Percentiles rank a stretch among this genome's conserved stretches.
These are phyloP conservation scores for Podochytrium sp. DNA, from an alignment of 192 early-diverging fungal species.

Conservation along the genomic window DNA sequence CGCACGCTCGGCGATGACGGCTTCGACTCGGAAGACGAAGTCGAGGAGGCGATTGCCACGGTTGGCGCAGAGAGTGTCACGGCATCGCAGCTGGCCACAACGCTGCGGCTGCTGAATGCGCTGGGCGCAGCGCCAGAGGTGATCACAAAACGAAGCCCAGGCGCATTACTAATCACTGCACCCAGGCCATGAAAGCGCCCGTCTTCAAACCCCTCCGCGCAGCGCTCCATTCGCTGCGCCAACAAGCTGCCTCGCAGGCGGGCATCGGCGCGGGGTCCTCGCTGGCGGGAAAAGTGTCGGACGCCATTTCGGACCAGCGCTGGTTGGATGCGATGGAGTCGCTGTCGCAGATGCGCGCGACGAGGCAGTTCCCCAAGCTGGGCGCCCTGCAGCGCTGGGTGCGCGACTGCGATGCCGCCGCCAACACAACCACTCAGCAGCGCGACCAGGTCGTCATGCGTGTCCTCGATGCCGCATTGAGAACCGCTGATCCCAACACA, in stretches of 20 bases:
- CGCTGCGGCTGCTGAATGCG: slow-evolving; percentile 47
- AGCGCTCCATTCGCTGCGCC: slow-evolving; percentile 53
- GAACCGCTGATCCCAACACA: slow-evolving; percentile 60
- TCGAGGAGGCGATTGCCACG: slow-evolving; percentile 1
- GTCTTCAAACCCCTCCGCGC: slow-evolving; percentile 57
- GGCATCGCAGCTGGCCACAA: slow-evolving; percentile 51
- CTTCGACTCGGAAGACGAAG: background rate
- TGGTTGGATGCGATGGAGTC: slow-evolving; percentile 58
- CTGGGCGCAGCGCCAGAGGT: slow-evolving; percentile 49
- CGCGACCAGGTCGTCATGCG: slow-evolving; percentile 52
- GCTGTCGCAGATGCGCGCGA: slow-evolving; percentile 20
- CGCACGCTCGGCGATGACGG: background rate
- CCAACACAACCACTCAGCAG: slow-evolving; percentile 40
- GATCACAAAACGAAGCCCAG: background rate
- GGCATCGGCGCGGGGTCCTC: slow-evolving; percentile 39
- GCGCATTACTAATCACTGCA: background rate
- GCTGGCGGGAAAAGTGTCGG: slow-evolving; percentile 23
- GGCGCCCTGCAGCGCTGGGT: slow-evolving; percentile 72
- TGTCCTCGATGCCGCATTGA: slow-evolving; percentile 66
- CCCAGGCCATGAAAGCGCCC: slow-evolving; percentile 46
- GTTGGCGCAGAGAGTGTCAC: slow-evolving; percentile 35
- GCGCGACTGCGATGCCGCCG: slow-evolving; percentile 74
- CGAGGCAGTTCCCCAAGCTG: slow-evolving; percentile 51
- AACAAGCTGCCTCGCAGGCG: slow-evolving; percentile 43
- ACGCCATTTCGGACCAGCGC: slow-evolving; percentile 35